A percentile compares a stretch with the other conserved stretches of the same genome.
phyloP scores from a whole-genome alignment of 2,329 filamentous ascomycete genomes.

The Ceratocystis harringtonii region DNA sequence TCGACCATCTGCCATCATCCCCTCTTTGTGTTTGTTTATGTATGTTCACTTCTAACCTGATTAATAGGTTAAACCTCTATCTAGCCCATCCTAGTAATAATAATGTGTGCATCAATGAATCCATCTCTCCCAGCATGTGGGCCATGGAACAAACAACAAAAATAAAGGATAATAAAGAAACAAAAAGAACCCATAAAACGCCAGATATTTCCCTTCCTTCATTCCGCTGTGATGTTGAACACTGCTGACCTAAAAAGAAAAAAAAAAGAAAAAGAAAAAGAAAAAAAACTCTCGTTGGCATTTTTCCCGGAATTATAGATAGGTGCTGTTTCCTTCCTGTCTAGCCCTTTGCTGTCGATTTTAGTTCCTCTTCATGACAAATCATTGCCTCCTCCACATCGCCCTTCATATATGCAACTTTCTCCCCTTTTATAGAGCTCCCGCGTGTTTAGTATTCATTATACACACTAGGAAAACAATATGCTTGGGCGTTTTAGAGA shows the following conservation, averaged over 20 bases:
- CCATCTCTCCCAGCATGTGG: background rate
- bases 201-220: background rate
- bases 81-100: too few relatives aligned
- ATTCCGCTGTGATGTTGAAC: background rate
- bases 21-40: too few relatives aligned
- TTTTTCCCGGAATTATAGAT: background rate
- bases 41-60: too few relatives aligned
- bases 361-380: background rate
- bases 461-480: background rate
- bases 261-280: background rate
- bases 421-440: background rate
- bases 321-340: background rate
- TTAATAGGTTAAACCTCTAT: too few relatives aligned
- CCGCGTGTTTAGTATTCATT: background rate
- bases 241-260: background rate
- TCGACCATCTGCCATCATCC: too few relatives aligned
- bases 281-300: background rate
- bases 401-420: background rate
- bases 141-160: background rate
- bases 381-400: background rate
- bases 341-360: background rate
- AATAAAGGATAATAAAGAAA: background rate
- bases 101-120: background rate
- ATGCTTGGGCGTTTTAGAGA: slow-evolving; percentile 22
- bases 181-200: background rate